Evolutionary conservation across 2,329 filamentous ascomycete species (phyloP), one percentile per base, ranked within the genome.

Genomic region (Triangularia verruculosa): DNA sequence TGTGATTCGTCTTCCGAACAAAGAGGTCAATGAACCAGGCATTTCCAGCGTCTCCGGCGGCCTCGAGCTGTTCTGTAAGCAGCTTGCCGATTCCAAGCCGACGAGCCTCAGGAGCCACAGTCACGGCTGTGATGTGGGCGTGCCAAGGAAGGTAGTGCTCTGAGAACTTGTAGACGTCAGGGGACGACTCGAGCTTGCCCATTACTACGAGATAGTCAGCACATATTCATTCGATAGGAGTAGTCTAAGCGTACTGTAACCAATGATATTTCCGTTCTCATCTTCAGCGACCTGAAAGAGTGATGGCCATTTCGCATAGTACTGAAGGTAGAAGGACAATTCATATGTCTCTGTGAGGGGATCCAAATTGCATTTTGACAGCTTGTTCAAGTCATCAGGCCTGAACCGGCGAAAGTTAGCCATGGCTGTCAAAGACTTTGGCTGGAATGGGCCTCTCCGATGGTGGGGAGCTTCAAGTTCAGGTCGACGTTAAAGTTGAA

Each of bases 91-190:
- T 90, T 15, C 95, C 94, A 15, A 95, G 84, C 52, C 95, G 86
- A 27, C 95, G 89, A 57, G 92, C 92, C 62, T 89, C 87, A 0
- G 95, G 95, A 0, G 94, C 89, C 20, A 99, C 92, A 0, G 95
- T 98, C 59, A 99, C 83, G 34, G 94, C 95, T 4, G 95, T 99
- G 74, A 99, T 96, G 78, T 99, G 95, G 20, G 93, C 94, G 79
- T 99, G 95, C 92, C 93, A 98, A n/a, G 94, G 94, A n/a, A 97
- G 89, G 79, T 96, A 96, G 79, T 97, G 93, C 72, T 89, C 84
- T 57, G 92, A 95, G 72, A 87, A 87, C 64, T 86, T 83, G 75
- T 90, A 86, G 60, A 88, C 87, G 53, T 91, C 82, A 15, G 91
- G 89, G 61, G 92, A 96, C 68, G 92, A 89, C 80, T 98, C 94